Conservation (phyloP, 179 eudicot species). For the Beta corolliflora region DNA sequence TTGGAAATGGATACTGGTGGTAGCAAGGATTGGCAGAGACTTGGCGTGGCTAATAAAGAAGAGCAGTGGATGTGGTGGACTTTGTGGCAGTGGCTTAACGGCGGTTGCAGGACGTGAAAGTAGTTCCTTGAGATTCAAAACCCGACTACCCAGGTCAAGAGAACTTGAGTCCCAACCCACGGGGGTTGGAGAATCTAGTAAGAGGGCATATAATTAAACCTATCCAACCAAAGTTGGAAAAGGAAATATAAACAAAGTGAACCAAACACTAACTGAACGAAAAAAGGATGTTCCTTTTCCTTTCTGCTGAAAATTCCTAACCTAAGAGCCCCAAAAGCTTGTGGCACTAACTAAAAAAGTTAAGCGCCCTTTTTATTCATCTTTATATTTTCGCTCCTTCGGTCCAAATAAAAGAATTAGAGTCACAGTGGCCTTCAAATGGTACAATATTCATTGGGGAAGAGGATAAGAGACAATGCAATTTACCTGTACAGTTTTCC, state of each 20-base stretch:
- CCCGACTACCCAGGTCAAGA: too few species aligned
- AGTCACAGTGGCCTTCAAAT: neutral
- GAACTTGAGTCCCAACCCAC: too few species aligned
- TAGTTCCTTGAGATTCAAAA: neutral
- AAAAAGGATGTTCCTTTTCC: neutral
- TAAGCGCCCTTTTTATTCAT: neutral
- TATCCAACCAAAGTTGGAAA: neutral
- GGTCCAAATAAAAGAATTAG: neutral
- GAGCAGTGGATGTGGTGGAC: neutral
- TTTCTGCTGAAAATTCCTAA: neutral
- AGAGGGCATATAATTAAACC: neutral
- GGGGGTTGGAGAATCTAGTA: neutral
- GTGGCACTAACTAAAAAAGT: neutral
- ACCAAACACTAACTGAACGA: neutral
- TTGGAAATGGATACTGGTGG: neutral
- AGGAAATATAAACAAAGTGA: neutral
- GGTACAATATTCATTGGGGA: neutral
- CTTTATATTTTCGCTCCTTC: neutral
- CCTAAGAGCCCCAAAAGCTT: neutral
- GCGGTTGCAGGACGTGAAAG: neutral
- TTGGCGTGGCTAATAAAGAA: neutral
- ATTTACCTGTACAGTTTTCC: conserved; percentile 94
- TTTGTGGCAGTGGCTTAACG: neutral
- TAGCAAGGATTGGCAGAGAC: neutral
- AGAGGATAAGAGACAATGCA: neutral